Evolutionary conservation across 1,284 basidiomycete genomes (phyloP).

Genomic region (Trichosporon sp.): DNA sequence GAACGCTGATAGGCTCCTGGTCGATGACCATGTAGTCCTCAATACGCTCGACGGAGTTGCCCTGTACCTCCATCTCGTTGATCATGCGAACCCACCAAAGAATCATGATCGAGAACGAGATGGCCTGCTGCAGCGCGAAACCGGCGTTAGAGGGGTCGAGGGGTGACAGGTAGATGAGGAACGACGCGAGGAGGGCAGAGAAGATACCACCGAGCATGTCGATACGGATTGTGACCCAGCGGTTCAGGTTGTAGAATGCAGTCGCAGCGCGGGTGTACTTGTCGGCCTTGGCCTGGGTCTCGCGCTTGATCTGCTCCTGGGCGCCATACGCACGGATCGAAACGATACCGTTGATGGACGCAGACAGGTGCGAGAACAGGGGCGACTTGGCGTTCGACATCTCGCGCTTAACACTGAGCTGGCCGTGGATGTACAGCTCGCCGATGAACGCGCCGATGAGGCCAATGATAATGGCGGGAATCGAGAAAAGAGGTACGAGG

Average conservation of each 20-base stretch:
- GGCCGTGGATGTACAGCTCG: conserved; percentile 60
- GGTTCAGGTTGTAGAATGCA: conserved; percentile 47
- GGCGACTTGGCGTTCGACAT: conserved; percentile 65
- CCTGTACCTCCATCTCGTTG: conserved; percentile 51
- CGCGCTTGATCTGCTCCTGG: conserved; percentile 40
- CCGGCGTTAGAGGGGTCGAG: conserved; percentile 44
- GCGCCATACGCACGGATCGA: conserved; percentile 51
- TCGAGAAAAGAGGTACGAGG: conserved; percentile 53
- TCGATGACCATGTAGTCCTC: conserved; percentile 67
- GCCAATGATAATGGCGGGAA: conserved; percentile 49
- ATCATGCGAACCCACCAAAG: conserved; percentile 42
- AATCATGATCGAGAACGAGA: conserved; percentile 44
- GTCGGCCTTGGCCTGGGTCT: conserved; percentile 43
- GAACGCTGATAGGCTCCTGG: conserved; percentile 59
- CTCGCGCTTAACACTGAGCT: conserved; percentile 66
- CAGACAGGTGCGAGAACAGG: conserved; percentile 65
- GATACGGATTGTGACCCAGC: conserved; percentile 47
- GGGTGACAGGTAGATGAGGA: conserved; percentile 43
- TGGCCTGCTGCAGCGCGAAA: conserved; percentile 49
- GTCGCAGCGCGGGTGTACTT: conserved; percentile 48
- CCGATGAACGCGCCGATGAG: conserved; percentile 54
- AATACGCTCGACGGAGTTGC: conserved; percentile 62
- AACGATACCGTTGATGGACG: conserved; percentile 61
- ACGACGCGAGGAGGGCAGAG: conserved; percentile 36
- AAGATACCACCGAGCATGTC: conserved; percentile 49